Percentiles rank a stretch among this genome's conserved stretches.
Evolutionary conservation across 768 basidiomycete genomes (phyloP).

Genomic region (Melanogaster broomeanus): DNA sequence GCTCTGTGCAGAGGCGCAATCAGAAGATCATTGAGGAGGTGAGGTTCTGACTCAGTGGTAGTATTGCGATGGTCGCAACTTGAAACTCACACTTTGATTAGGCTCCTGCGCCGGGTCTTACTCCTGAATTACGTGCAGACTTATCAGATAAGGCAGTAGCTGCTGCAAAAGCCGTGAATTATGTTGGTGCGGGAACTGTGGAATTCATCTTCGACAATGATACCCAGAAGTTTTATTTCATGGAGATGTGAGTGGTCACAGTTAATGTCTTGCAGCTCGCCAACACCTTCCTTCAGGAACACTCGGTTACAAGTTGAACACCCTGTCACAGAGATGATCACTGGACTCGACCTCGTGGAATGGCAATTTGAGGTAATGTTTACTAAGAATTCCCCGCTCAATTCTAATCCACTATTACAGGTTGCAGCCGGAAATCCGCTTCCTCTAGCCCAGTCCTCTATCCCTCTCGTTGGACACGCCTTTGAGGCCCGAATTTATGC

Average conservation of each 20-base stretch:
- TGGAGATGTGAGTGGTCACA: slow-evolving; percentile 76
- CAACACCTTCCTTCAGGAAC: slow-evolving; percentile 51
- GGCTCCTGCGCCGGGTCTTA: slow-evolving; percentile 91
- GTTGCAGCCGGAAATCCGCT: slow-evolving; percentile 89
- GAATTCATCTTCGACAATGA: slow-evolving; percentile 97
- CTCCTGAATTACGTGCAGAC: slow-evolving; percentile 75
- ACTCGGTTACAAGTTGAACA: slow-evolving; percentile 88
- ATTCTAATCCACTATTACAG: slow-evolving; percentile 33
- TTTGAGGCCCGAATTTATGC: slow-evolving; percentile 97
- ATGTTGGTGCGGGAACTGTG: slow-evolving; percentile 91
- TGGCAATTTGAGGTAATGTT: slow-evolving; percentile 82
- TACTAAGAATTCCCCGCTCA: background rate
- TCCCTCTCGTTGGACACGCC: slow-evolving; percentile 89
- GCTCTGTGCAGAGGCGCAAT: slow-evolving; percentile 87
- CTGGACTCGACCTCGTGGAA: slow-evolving; percentile 90
- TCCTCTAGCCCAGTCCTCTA: slow-evolving; percentile 71
- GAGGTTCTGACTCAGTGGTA: slow-evolving; percentile 1
- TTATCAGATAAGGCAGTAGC: slow-evolving; percentile 86
- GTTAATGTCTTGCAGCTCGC: background rate
- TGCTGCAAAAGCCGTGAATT: slow-evolving; percentile 90
- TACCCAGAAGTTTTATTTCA: slow-evolving; percentile 85
- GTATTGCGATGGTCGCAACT: background rate
- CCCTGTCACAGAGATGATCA: slow-evolving; percentile 94
- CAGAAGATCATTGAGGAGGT: slow-evolving; percentile 97
- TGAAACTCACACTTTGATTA: slow-evolving; percentile 29